Evolutionary conservation across 805 yeast species (phyloP), one percentile per base, ranked within the genome.

Genomic region (Candida argentea): DNA sequence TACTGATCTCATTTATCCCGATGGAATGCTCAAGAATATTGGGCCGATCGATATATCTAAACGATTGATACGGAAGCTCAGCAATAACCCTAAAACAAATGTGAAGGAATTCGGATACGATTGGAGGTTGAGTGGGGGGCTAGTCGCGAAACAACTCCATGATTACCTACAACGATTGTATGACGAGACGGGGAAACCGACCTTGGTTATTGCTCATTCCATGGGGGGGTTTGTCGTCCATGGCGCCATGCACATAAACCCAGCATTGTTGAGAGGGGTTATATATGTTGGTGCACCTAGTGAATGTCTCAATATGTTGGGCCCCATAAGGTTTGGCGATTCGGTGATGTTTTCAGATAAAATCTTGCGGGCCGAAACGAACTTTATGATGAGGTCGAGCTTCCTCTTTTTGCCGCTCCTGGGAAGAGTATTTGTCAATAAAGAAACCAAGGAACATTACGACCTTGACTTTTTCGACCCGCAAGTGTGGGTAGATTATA

Each of bases 221-320:
- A 86, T 87, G 95, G 96, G 96, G 29, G 96, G 96, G 0, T 47
- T 87, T 19, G 67, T 87, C 5, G 74, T 94, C 0, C 95, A 85
- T 46, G 76, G 79, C 31, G 84, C 80, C 0, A 58, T 87, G 64
- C 80, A 78, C 30, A 57, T 58, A 28, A 67, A 73, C 33, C 86
- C 94, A 0, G 55, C 67, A 9, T 50, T 85, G 24, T 68, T 87
- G 42, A 62, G 87, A 35, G 89, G 91, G 2, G 40, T 87, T 1
- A 52, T 87, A 2, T 87, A 85, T 44, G 89, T 73, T 9, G 96
- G 95, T 2, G 67, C 75, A 0, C 96, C 96, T 3, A 62, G 76
- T 14, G 83, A 81, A 44, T 85, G 95, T 50, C 73, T 86, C 7
- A 84, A 84, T 46, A 81, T 85, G 25, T 51, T 87, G 30, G 95